Conservation (phyloP, 2,329 filamentous ascomycete species). For the Pseudogymnoascus sp. region DNA sequence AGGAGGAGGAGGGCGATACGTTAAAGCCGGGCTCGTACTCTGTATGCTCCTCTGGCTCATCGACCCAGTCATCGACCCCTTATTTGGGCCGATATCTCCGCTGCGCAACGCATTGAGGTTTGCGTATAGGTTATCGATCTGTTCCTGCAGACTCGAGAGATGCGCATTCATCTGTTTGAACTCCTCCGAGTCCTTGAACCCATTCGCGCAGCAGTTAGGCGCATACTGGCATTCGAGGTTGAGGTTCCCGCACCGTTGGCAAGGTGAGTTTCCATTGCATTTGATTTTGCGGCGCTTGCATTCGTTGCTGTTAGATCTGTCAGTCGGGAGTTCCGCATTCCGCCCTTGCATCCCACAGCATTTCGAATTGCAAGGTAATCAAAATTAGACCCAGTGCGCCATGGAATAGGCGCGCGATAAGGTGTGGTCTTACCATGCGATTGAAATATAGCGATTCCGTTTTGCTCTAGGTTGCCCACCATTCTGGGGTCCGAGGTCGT, state of each 20-base stretch:
- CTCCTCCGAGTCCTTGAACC: conserved; percentile 87
- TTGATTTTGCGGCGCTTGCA: conserved; percentile 71
- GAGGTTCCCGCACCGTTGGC: conserved; percentile 61
- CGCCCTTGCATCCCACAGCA: background rate
- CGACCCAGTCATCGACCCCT: background rate
- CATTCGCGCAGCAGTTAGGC: conserved; percentile 62
- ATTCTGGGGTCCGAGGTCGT: conserved; percentile 15
- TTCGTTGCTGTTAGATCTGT: conserved; percentile 49
- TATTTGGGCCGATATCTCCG: background rate
- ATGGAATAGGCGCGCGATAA: background rate
- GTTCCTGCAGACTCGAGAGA: conserved; percentile 69
- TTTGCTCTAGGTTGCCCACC: conserved; percentile 28
- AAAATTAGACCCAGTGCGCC: background rate
- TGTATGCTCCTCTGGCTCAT: conserved; percentile 6
- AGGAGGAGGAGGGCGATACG: background rate
- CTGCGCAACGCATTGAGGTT: conserved; percentile 61
- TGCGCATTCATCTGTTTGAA: conserved; percentile 75
- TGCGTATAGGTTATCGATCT: conserved; percentile 70
- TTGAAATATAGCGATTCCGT: conserved; percentile 31
- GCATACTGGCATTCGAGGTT: conserved; percentile 60
- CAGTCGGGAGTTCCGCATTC: conserved; percentile 2
- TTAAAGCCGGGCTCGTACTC: background rate
- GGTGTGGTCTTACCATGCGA: conserved; percentile 27
- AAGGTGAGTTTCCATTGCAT: conserved; percentile 64
- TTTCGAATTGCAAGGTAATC: background rate